A percentile compares a stretch with the other conserved stretches of the same genome.
phyloP scores from a whole-genome alignment of 495 filamentous ascomycete genomes.

The Baudoinia panamericana region DNA sequence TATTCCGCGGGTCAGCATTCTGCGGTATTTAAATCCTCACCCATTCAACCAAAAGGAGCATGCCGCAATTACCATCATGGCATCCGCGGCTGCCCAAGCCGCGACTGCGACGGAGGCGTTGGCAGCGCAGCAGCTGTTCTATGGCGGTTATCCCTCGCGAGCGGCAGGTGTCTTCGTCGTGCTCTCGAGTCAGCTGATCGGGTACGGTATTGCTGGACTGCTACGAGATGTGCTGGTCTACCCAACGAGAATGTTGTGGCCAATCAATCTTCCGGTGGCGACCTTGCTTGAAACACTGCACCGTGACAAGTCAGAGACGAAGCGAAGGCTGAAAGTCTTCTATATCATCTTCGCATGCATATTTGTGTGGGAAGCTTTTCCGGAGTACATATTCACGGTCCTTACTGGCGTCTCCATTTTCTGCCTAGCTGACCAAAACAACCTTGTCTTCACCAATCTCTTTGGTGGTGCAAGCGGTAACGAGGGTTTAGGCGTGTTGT shows the following conservation, averaged over 20 bases:
- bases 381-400: constrained; percentile 42
- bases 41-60: constrained; percentile 37
- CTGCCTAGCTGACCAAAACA: constrained; percentile 41
- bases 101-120: constrained; percentile 28
- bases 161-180: constrained; percentile 32
- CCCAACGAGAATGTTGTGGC: constrained; percentile 39
- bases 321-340: constrained; percentile 31
- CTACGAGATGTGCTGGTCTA: constrained; percentile 41
- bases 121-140: constrained; percentile 36
- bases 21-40: constrained; percentile 30
- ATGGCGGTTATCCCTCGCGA: constrained; percentile 29
- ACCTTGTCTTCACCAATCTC: constrained; percentile 31
- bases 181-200: constrained; percentile 37
- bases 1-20: constrained; percentile 30
- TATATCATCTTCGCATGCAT: constrained; percentile 31
- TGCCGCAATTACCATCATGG: constrained; percentile 33
- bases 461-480: constrained; percentile 46
- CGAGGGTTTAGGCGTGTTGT: constrained; percentile 38
- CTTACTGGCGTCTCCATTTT: constrained; percentile 43
- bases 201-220: constrained; percentile 42
- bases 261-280: constrained; percentile 31
- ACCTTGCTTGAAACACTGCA: constrained; percentile 34
- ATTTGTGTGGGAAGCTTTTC: constrained; percentile 42
- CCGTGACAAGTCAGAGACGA: constrained; percentile 25
- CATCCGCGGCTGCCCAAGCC: constrained; percentile 31